Evolutionary conservation across 352 stramenopile species (phyloP).

Genomic region (Pseudoperonospora humuli): DNA sequence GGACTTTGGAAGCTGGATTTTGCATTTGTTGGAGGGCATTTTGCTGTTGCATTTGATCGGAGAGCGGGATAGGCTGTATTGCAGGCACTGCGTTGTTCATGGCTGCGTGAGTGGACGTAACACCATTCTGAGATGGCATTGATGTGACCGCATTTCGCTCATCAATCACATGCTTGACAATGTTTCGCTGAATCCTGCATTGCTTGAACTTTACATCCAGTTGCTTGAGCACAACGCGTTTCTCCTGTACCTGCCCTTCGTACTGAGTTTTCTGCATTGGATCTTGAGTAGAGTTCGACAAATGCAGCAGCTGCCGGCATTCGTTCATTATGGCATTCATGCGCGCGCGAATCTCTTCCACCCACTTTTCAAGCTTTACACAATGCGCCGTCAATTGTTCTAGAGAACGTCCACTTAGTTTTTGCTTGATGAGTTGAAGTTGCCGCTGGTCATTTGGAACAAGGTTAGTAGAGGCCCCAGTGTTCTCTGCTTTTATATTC

Average conservation of each 20-base stretch:
- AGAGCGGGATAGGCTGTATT: slow-evolving; percentile 47
- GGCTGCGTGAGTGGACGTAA: neutral
- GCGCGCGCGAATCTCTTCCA: slow-evolving; percentile 66
- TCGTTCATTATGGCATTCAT: slow-evolving; percentile 83
- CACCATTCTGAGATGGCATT: slow-evolving; percentile 9
- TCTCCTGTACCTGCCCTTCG: slow-evolving; percentile 64
- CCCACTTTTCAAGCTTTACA: slow-evolving; percentile 75
- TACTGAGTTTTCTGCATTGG: slow-evolving; percentile 46
- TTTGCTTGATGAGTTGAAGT: slow-evolving; percentile 63
- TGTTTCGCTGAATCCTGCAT: slow-evolving; percentile 66
- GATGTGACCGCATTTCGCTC: slow-evolving; percentile 21
- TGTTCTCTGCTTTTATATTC: slow-evolving; percentile 15
- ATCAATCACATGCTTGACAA: slow-evolving; percentile 79
- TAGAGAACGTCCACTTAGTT: slow-evolving; percentile 52
- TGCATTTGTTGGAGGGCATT: slow-evolving; percentile 15
- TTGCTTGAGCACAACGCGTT: slow-evolving; percentile 60
- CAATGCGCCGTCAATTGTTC: slow-evolving; percentile 74
- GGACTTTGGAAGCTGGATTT: neutral
- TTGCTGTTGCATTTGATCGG: slow-evolving; percentile 29
- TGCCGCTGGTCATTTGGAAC: slow-evolving; percentile 65
- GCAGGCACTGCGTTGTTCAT: slow-evolving; percentile 6
- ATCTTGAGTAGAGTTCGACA: slow-evolving; percentile 69
- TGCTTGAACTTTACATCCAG: slow-evolving; percentile 76
- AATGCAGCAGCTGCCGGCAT: slow-evolving; percentile 66
- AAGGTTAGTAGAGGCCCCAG: slow-evolving; percentile 32